A percentile compares a stretch with the other conserved stretches of the same genome.
phyloP scores from a whole-genome alignment of 257 asterid species.

The Solanum corneliomulleri region DNA sequence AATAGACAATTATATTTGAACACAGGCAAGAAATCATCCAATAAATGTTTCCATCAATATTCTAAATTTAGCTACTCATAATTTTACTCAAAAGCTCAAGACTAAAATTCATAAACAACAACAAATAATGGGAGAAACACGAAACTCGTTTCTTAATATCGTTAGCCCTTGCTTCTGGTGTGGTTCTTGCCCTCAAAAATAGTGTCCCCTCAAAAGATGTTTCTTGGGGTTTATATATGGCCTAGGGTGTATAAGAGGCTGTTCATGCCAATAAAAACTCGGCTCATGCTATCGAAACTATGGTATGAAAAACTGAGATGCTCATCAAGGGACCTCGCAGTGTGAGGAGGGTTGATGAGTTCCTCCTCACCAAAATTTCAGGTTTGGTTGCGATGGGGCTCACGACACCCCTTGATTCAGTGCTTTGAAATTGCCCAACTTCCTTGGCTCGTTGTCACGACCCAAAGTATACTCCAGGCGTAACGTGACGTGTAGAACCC shows the following conservation, averaged over 20 bases:
- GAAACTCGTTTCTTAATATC: not conserved
- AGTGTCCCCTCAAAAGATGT: not conserved
- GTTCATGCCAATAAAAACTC: not conserved
- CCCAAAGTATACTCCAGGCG: too few relatives aligned
- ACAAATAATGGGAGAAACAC: not conserved
- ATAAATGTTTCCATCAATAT: not conserved
- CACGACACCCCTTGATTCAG: not conserved
- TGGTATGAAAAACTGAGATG: not conserved
- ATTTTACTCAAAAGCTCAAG: not conserved
- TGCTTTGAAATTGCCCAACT: not conserved
- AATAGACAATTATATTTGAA: not conserved
- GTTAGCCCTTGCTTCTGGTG: not conserved
- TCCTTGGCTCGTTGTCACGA: not conserved
- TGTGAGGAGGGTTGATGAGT: not conserved
- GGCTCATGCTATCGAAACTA: not conserved
- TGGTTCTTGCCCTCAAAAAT: not conserved
- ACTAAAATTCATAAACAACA: not conserved
- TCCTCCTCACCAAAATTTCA: not conserved
- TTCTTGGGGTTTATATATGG: not conserved
- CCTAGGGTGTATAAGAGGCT: not conserved
- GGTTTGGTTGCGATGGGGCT: not conserved
- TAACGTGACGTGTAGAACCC: too few relatives aligned
- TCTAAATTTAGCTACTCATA: not conserved
- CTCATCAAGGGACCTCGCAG: not conserved
- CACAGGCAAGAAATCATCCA: not conserved